phyloP scores from a whole-genome alignment of 2,329 filamentous ascomycete species.

The Exophiala sideris region DNA sequence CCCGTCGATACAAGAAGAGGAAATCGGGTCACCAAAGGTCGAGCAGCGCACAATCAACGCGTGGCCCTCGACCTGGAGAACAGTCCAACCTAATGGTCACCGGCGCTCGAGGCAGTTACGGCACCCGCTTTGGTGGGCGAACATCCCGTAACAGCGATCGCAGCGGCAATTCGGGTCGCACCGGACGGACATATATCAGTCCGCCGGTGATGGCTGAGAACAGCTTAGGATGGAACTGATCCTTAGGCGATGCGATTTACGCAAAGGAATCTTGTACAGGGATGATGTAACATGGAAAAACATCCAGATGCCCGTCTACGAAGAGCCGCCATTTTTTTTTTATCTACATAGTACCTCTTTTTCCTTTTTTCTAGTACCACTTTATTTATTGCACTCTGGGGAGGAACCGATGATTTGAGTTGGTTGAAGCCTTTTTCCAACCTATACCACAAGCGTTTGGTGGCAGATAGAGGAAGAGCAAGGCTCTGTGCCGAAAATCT shows the following conservation, averaged over 20 bases:
- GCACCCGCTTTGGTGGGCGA: slow-evolving; percentile 39
- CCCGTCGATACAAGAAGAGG: slow-evolving; percentile 84
- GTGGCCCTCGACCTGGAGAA: slow-evolving; percentile 45
- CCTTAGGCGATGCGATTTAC: neutral
- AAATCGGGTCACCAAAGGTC: slow-evolving; percentile 72
- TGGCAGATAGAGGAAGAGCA: too few relatives aligned
- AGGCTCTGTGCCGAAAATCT: too few relatives aligned
- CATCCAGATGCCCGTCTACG: slow-evolving; percentile 20
- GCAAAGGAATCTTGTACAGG: slow-evolving; percentile 13
- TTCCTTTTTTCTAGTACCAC: neutral
- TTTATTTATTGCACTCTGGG: neutral
- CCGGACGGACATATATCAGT: slow-evolving; percentile 70
- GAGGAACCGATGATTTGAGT: neutral
- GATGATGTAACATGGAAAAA: slow-evolving; percentile 7
- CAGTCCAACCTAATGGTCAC: slow-evolving; percentile 35
- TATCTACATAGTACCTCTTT: slow-evolving; percentile 11
- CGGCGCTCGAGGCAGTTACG: slow-evolving; percentile 56
- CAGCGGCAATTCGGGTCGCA: slow-evolving; percentile 44
- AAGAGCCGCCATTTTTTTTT: slow-evolving; percentile 11
- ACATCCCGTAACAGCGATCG: slow-evolving; percentile 65
- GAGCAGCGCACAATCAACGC: slow-evolving; percentile 64
- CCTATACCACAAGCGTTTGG: too few relatives aligned
- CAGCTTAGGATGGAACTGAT: slow-evolving; percentile 90
- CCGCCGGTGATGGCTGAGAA: slow-evolving; percentile 91
- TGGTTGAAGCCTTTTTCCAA: neutral